These are phyloP conservation scores for Suillus alpinus DNA, from an alignment of 768 basidiomycete species.

Conservation along the genomic window DNA sequence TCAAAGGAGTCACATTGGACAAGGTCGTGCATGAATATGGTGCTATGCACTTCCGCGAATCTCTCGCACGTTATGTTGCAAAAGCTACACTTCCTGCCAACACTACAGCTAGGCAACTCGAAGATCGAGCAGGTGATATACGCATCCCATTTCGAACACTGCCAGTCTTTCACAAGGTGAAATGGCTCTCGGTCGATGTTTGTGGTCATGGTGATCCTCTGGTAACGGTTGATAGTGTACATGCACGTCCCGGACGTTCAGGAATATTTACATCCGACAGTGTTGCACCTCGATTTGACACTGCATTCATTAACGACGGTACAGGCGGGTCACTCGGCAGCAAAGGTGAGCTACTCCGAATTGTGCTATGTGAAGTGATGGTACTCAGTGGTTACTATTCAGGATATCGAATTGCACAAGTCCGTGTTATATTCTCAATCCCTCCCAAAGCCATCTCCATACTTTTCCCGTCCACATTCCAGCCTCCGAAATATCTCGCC, in stretches of 20 bases:
- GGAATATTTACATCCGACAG: neutral
- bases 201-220: neutral
- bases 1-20: neutral
- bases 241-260: neutral
- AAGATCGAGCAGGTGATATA: neutral
- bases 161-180: too few relatives aligned
- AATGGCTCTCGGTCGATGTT: neutral
- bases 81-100: neutral
- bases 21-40: neutral
- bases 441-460: constrained; percentile 6
- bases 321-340: neutral
- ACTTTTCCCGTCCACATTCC: constrained; percentile 15
- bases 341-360: neutral
- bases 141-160: neutral
- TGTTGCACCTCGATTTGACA: neutral
- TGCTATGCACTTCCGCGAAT: neutral
- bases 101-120: neutral
- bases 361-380: neutral
- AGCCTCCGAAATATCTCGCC: too few relatives aligned
- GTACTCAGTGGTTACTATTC: neutral
- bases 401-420: constrained; percentile 11
- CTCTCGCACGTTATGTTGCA: neutral
- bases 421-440: constrained; percentile 7
- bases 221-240: neutral
- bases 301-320: neutral